Evolutionary conservation across 495 filamentous ascomycete species (phyloP).

Genomic region (Aspergillus sparsus): DNA sequence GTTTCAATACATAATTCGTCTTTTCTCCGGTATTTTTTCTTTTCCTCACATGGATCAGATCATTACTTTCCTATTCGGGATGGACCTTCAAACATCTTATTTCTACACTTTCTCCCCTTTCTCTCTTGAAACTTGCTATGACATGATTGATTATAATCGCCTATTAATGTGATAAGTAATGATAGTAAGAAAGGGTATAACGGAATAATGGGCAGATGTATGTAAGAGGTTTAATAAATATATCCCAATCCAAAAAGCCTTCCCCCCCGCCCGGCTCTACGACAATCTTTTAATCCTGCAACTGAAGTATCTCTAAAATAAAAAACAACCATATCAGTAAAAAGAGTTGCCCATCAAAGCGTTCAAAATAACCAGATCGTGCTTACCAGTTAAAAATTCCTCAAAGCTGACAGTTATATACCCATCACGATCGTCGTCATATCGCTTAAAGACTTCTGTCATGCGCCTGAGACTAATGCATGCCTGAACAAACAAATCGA

Average conservation of each 20-base stretch:
- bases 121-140: not conserved
- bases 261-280: not conserved
- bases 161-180: too few relatives aligned
- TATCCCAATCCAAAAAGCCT: not conserved
- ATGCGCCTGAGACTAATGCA: slow-evolving; percentile 96
- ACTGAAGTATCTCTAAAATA: slow-evolving; percentile 41
- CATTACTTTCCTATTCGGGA: not conserved
- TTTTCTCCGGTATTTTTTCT: not conserved
- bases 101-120: not conserved
- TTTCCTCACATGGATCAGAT: not conserved
- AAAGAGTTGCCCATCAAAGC: not conserved
- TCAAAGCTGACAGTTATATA: slow-evolving; percentile 84
- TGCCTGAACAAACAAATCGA: slow-evolving; percentile 96
- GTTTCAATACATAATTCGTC: too few relatives aligned
- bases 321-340: not conserved
- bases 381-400: slow-evolving; percentile 70
- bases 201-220: too few relatives aligned
- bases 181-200: too few relatives aligned
- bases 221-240: not conserved
- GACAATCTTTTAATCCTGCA: slow-evolving; percentile 39
- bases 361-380: not conserved
- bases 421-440: slow-evolving; percentile 94
- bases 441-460: slow-evolving; percentile 99
- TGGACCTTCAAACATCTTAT: not conserved
- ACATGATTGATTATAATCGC: too few relatives aligned